A percentile compares a stretch with the other conserved stretches of the same genome.
phyloP scores from a whole-genome alignment of 208 protist species.

The Borovskyia barvae region DNA sequence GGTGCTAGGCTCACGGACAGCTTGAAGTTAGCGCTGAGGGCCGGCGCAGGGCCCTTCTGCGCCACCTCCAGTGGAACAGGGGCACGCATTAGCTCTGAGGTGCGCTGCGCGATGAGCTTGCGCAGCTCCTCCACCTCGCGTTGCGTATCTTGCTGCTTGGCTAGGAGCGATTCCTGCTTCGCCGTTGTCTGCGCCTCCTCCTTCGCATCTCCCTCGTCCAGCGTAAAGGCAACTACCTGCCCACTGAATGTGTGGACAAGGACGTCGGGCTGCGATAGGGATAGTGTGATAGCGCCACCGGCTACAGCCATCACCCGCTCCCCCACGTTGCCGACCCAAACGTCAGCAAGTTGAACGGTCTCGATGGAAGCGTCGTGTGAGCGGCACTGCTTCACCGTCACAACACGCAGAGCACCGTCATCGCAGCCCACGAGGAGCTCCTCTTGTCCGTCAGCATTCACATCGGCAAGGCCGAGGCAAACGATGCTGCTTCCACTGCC shows the following conservation, averaged over 20 bases:
- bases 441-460: slow-evolving; percentile 54
- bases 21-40: slow-evolving; percentile 69
- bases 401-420: slow-evolving; percentile 75
- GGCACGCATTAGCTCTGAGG: slow-evolving; percentile 35
- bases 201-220: slow-evolving; percentile 29
- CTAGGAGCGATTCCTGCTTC: slow-evolving; percentile 13
- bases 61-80: slow-evolving; percentile 16
- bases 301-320: slow-evolving; percentile 67
- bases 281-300: slow-evolving; percentile 57
- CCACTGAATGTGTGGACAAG: slow-evolving; percentile 84
- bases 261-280: slow-evolving; percentile 39
- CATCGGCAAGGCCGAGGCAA: slow-evolving; percentile 47
- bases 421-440: slow-evolving; percentile 82
- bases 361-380: not conserved
- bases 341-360: slow-evolving; percentile 21
- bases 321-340: slow-evolving; percentile 49
- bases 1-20: slow-evolving; percentile 47
- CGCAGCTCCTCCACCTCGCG: slow-evolving; percentile 49
- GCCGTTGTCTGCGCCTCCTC: slow-evolving; percentile 18
- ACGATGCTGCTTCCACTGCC: slow-evolving; percentile 37
- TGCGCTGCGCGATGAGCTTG: slow-evolving; percentile 31
- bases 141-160: slow-evolving; percentile 35
- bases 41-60: slow-evolving; percentile 28
- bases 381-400: slow-evolving; percentile 20
- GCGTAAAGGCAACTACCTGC: slow-evolving; percentile 56